Percentiles rank a stretch among this genome's conserved stretches.
Evolutionary conservation across 805 yeast genomes (phyloP).

Genomic region (Ogataea populi-albae): DNA sequence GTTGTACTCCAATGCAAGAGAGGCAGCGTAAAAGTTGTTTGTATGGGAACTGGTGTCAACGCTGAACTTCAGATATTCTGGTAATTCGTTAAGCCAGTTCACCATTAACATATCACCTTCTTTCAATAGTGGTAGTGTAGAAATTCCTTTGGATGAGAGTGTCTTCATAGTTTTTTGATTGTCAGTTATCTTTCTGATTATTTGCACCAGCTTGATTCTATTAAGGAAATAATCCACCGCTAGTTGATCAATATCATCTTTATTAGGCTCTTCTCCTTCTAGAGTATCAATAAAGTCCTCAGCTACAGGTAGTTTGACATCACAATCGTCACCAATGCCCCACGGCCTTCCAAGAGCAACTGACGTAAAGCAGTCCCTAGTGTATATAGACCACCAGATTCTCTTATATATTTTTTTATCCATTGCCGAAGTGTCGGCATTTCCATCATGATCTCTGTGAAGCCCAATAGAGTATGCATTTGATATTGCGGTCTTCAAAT

Average conservation of each 20-base stretch:
- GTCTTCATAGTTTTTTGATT: conserved; percentile 10
- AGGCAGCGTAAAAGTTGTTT: conserved; percentile 48
- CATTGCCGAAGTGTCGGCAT: conserved; percentile 9
- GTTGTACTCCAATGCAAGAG: conserved; percentile 66
- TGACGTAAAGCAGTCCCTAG: conserved; percentile 62
- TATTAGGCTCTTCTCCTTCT: conserved; percentile 39
- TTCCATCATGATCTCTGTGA: conserved; percentile 44
- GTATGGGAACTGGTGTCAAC: conserved; percentile 22
- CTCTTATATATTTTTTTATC: conserved; percentile 53
- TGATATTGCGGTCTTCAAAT: conserved; percentile 58
- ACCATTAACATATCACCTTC: conserved; percentile 72
- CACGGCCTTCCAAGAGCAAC: conserved; percentile 72
- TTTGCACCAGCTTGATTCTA: conserved; percentile 59
- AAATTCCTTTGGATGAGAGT: conserved; percentile 38
- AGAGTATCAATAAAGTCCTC: conserved; percentile 62
- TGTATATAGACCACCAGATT: conserved; percentile 75
- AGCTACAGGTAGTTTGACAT: conserved; percentile 67
- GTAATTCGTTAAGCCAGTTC: conserved; percentile 66
- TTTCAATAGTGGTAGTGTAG: conserved; percentile 41
- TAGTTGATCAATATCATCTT: conserved; percentile 12
- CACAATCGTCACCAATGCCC: conserved; percentile 68
- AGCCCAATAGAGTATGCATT: conserved; percentile 76
- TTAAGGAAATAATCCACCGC: conserved; percentile 60
- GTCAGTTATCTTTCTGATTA: conserved; percentile 53
- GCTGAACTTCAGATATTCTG: conserved; percentile 55